phyloP scores from a whole-genome alignment of 306 rosid species.

The Geum urbanum region DNA sequence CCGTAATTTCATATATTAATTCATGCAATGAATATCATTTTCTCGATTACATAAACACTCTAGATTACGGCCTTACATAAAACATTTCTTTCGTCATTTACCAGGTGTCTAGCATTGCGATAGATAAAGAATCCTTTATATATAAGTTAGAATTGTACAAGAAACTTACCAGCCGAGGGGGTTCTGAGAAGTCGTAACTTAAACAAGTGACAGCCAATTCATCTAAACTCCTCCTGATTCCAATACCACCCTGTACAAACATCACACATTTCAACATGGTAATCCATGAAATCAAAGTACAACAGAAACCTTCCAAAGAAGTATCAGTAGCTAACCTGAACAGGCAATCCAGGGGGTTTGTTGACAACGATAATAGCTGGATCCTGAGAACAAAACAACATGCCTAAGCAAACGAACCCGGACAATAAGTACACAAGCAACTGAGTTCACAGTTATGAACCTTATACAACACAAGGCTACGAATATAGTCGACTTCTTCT shows the following conservation, averaged over 20 bases:
- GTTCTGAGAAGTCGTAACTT: slow-evolving; percentile 54
- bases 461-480: slow-evolving; percentile 58
- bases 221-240: slow-evolving; percentile 74
- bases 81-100: too few relatives aligned
- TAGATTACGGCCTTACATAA: background rate
- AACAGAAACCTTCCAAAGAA: background rate
- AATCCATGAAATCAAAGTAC: background rate
- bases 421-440: background rate
- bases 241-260: slow-evolving; percentile 68
- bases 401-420: background rate
- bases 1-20: background rate
- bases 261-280: slow-evolving; percentile 9
- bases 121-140: background rate
- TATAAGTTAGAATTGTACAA: background rate
- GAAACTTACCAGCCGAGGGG: slow-evolving; percentile 82
- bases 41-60: background rate
- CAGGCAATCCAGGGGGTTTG: slow-evolving; percentile 94
- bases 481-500: slow-evolving; percentile 51
- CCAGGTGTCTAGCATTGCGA: too few relatives aligned
- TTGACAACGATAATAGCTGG: slow-evolving; percentile 67
- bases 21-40: background rate
- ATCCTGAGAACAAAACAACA: slow-evolving; percentile 47
- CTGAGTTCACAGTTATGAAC: slow-evolving; percentile 34
- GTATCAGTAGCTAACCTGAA: slow-evolving; percentile 51
- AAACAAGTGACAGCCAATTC: slow-evolving; percentile 67